Evolutionary conservation across 352 stramenopile species (phyloP).

Genomic region (Phytophthora pistaciae): DNA sequence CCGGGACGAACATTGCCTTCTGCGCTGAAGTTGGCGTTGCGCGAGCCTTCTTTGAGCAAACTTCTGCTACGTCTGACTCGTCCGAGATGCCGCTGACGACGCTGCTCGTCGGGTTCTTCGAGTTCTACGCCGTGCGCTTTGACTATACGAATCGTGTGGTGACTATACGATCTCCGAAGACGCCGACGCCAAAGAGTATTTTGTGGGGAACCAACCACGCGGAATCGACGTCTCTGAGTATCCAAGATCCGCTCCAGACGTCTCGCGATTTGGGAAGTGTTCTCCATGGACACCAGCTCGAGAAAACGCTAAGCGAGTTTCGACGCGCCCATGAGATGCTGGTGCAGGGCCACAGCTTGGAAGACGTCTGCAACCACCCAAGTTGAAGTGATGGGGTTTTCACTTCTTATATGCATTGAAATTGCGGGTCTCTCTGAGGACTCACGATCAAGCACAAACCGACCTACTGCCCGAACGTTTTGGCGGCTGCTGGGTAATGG

Average conservation of each 20-base stretch:
- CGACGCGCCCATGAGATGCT: not conserved
- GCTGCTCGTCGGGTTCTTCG: not conserved
- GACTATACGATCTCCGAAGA: not conserved
- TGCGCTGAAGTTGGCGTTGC: not conserved
- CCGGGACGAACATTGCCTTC: not conserved
- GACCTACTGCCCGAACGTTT: too few species aligned
- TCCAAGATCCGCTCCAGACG: not conserved
- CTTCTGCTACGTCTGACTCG: not conserved
- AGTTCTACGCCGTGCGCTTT: not conserved
- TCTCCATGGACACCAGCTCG: not conserved
- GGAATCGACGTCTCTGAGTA: not conserved
- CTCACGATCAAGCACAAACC: too few species aligned
- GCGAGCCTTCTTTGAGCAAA: not conserved
- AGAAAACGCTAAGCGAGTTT: not conserved
- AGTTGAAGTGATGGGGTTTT: not conserved
- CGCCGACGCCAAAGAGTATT: not conserved
- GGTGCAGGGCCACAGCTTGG: not conserved
- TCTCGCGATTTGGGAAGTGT: not conserved
- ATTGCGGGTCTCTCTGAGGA: too few species aligned
- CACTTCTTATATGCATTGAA: too few species aligned
- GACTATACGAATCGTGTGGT: not conserved
- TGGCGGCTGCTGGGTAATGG: too few species aligned
- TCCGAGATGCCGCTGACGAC: not conserved
- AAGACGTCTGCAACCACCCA: not conserved
- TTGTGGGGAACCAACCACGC: not conserved